Conservation (phyloP, 495 filamentous ascomycete genomes). For the Lasiosphaeris hirsuta region DNA sequence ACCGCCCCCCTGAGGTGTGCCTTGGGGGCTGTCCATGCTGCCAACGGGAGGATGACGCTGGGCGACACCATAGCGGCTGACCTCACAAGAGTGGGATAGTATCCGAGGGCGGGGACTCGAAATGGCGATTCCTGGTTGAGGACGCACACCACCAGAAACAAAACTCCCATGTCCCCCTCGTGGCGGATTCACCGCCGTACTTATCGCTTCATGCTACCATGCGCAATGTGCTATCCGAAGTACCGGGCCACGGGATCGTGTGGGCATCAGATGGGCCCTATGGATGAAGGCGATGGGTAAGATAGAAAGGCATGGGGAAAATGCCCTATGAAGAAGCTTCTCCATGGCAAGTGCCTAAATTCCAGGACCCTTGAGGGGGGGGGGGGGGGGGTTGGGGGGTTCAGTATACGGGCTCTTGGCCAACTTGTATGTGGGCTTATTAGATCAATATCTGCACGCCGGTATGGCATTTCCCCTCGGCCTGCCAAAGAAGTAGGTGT, state of each 20-base stretch:
- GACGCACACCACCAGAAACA: not conserved
- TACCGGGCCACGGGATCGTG: constrained; percentile 17
- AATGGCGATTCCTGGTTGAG: not conserved
- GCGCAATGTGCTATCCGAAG: not conserved
- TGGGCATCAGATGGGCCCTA: constrained; percentile 1
- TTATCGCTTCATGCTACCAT: too few species aligned
- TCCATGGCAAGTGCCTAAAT: constrained; percentile 9
- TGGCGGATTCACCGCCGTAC: not conserved
- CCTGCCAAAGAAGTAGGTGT: too few species aligned
- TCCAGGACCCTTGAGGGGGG: not conserved
- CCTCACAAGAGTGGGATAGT: not conserved
- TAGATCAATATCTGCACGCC: too few species aligned
- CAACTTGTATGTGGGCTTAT: too few species aligned
- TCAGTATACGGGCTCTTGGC: too few species aligned
- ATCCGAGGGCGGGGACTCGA: too few species aligned
- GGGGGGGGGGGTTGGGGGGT: too few species aligned
- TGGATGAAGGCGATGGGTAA: constrained; percentile 13
- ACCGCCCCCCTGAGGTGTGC: constrained; percentile 9
- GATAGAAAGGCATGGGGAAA: not conserved
- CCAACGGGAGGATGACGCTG: constrained; percentile 15
- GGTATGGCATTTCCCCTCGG: too few species aligned
- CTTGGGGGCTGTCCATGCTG: constrained; percentile 18
- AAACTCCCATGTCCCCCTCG: not conserved
- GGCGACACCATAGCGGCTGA: constrained; percentile 18
- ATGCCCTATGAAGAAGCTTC: not conserved